These are phyloP conservation scores for Kodamaea kaohsiungensis DNA, from an alignment of 805 yeast species.

Conservation along the genomic window DNA sequence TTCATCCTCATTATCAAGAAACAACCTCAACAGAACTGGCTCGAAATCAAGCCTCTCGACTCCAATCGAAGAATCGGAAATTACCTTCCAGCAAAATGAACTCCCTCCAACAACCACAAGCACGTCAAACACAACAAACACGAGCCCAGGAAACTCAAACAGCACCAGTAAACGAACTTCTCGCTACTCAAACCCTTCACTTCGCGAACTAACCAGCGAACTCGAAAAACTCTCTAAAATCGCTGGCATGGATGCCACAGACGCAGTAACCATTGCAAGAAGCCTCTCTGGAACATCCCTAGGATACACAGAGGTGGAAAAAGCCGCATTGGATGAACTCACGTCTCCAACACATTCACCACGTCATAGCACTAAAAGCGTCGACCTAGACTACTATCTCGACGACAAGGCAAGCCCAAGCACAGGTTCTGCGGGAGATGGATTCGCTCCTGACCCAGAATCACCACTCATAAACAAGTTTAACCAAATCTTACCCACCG, in stretches of 20 bases:
- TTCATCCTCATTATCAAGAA: not conserved
- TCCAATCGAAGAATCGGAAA: not conserved
- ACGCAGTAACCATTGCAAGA: constrained; percentile 81
- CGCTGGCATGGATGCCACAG: constrained; percentile 77
- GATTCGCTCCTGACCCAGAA: constrained; percentile 1
- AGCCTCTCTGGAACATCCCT: constrained; percentile 71
- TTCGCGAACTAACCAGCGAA: constrained; percentile 73
- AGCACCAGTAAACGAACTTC: not conserved
- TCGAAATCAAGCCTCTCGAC: not conserved
- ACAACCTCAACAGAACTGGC: not conserved
- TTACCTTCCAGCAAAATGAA: not conserved
- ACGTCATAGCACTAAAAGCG: not conserved
- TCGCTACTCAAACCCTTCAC: constrained; percentile 50
- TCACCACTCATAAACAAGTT: not conserved
- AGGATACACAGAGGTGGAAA: constrained; percentile 55
- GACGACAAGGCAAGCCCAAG: not conserved
- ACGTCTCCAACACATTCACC: constrained; percentile 15
- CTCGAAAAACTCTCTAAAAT: constrained; percentile 69
- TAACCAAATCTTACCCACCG: constrained; percentile 6
- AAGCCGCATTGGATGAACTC: constrained; percentile 18
- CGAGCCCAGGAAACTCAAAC: not conserved
- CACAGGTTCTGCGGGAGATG: constrained; percentile 5
- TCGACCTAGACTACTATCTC: constrained; percentile 1
- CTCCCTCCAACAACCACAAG: not conserved
- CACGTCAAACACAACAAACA: not conserved